Conservation (phyloP, 371 early-diverging fungal species). For the Mucor ambiguus region DNA sequence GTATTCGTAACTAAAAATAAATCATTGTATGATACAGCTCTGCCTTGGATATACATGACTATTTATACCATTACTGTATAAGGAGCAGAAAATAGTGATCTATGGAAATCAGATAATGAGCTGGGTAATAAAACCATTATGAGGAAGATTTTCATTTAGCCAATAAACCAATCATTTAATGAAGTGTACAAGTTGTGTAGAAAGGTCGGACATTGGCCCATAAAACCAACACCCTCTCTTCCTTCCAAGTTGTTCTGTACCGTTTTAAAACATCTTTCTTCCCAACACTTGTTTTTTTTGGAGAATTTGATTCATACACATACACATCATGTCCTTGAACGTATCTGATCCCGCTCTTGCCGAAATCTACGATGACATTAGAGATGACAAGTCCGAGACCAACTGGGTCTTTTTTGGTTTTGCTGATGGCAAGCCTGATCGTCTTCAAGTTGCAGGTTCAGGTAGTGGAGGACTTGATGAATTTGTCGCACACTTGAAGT, state of each 20-base stretch:
- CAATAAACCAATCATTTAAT: neutral
- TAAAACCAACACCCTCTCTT: neutral
- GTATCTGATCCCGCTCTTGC: constrained; percentile 56
- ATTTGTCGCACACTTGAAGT: constrained; percentile 62
- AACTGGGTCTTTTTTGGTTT: constrained; percentile 65
- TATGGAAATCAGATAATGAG: neutral
- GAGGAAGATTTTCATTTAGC: neutral
- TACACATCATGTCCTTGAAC: constrained; percentile 43
- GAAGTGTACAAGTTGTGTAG: neutral
- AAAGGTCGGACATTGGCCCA: neutral
- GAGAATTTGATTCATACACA: neutral
- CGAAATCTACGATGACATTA: constrained; percentile 73
- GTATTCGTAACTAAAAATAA: no score
- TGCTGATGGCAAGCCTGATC: constrained; percentile 50
- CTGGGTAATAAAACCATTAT: neutral
- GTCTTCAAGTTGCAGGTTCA: constrained; percentile 48
- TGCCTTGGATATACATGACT: no score
- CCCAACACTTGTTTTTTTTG: neutral
- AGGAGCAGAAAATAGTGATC: no score
- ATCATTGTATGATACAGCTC: no score
- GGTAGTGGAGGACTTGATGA: constrained; percentile 76
- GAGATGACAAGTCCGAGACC: constrained; percentile 69
- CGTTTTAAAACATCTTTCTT: neutral
- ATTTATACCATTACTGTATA: no score
- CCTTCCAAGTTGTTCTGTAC: neutral